Percentiles rank a stretch among this genome's conserved stretches.
Conservation (phyloP, 495 filamentous ascomycete species). For the Clohesyomyces aquaticus region DNA sequence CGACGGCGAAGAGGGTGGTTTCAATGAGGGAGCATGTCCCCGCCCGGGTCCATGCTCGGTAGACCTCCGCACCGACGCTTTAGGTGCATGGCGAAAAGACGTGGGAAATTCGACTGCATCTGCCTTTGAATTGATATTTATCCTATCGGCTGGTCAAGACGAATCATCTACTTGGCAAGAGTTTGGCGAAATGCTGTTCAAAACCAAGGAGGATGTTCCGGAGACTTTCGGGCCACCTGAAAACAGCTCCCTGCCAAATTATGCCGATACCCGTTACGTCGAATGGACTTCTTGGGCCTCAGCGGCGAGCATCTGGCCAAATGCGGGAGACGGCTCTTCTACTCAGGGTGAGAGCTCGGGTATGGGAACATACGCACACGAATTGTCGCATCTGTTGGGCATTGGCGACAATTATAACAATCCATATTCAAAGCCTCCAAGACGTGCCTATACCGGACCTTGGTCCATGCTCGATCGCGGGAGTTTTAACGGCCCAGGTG, state of each 20-base stretch:
- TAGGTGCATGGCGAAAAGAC: conserved; percentile 49
- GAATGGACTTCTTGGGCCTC: conserved; percentile 51
- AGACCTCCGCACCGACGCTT: conserved; percentile 49
- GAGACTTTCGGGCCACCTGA: conserved; percentile 49
- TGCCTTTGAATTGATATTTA: conserved; percentile 49
- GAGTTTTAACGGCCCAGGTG: conserved; percentile 52
- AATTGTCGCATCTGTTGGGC: conserved; percentile 49
- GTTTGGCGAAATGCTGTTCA: conserved; percentile 52
- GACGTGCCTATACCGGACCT: conserved; percentile 49
- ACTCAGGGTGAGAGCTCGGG: conserved; percentile 53
- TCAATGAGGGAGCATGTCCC: conserved; percentile 45
- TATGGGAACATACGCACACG: conserved; percentile 50
- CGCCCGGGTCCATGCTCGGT: conserved; percentile 42
- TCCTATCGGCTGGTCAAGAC: conserved; percentile 52
- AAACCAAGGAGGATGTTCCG: conserved; percentile 46
- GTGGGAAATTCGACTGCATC: conserved; percentile 47
- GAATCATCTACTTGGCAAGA: conserved; percentile 54
- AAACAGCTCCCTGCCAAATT: conserved; percentile 44
- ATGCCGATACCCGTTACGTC: conserved; percentile 50
- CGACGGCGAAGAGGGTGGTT: conserved; percentile 43
- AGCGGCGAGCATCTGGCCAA: conserved; percentile 50
- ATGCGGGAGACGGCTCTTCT: conserved; percentile 50
- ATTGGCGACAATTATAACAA: conserved; percentile 55
- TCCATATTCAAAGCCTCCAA: conserved; percentile 47
- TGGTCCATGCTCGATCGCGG: conserved; percentile 50